phyloP scores from a whole-genome alignment of 2,329 filamentous ascomycete species.

The Stemphylium beticola region DNA sequence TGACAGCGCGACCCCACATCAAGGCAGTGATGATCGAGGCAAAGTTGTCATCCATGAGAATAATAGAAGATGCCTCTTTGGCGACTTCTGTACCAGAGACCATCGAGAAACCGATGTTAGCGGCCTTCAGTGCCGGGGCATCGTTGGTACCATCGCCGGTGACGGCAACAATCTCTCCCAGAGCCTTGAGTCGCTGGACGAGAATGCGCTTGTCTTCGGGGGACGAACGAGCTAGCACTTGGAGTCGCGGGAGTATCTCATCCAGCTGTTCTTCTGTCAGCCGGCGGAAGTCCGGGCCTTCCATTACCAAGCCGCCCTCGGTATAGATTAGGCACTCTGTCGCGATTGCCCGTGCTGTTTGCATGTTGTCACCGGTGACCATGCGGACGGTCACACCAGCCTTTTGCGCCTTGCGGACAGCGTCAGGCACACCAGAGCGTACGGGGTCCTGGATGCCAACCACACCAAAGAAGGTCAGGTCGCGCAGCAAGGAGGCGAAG shows the following conservation, averaged over 20 bases:
- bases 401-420: slow-evolving; percentile 84
- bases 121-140: slow-evolving; percentile 94
- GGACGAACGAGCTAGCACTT: slow-evolving; percentile 94
- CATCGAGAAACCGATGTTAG: slow-evolving; percentile 98
- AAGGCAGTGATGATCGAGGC: slow-evolving; percentile 93
- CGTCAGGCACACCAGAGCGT: slow-evolving; percentile 82
- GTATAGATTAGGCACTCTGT: slow-evolving; percentile 92
- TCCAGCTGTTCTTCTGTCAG: slow-evolving; percentile 78
- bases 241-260: slow-evolving; percentile 79
- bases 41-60: slow-evolving; percentile 96
- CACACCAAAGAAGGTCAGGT: slow-evolving; percentile 83
- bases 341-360: slow-evolving; percentile 95
- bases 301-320: slow-evolving; percentile 75
- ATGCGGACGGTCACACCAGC: slow-evolving; percentile 96
- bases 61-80: slow-evolving; percentile 95
- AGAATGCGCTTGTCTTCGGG: slow-evolving; percentile 94
- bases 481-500: slow-evolving; percentile 24
- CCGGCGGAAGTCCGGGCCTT: slow-evolving; percentile 88
- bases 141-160: slow-evolving; percentile 98
- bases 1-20: slow-evolving; percentile 94
- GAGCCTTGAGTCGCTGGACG: slow-evolving; percentile 88
- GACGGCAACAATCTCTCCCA: slow-evolving; percentile 94
- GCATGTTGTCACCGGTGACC: slow-evolving; percentile 95
- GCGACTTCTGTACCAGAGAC: slow-evolving; percentile 92
- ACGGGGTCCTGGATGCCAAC: slow-evolving; percentile 96